phyloP scores from a whole-genome alignment of 768 basidiomycete genomes.

The Termitomyces sp. region DNA sequence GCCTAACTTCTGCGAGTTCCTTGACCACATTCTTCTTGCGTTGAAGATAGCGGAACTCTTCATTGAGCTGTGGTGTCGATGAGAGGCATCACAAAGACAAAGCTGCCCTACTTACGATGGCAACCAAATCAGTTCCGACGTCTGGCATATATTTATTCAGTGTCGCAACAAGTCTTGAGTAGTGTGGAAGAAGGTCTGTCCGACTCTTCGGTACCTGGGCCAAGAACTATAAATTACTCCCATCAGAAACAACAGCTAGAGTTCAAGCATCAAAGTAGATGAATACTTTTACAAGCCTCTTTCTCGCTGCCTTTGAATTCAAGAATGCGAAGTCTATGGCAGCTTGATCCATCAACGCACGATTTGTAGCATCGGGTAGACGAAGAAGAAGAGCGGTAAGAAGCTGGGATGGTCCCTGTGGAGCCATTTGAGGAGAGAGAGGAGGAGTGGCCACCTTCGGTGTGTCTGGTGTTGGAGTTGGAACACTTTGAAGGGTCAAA shows the following conservation, averaged over 20 bases:
- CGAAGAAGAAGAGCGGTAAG: conserved; percentile 87
- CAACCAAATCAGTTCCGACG: conserved; percentile 76
- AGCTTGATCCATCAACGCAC: conserved; percentile 84
- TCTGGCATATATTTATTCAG: conserved; percentile 93
- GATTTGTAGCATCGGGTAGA: conserved; percentile 91
- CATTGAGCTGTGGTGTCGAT: conserved; percentile 65
- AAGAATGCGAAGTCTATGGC: conserved; percentile 95
- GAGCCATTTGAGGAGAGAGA: conserved; percentile 64
- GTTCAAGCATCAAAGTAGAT: background rate
- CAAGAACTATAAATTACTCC: conserved; percentile 51
- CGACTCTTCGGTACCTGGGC: conserved; percentile 82
- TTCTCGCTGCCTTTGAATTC: conserved; percentile 95
- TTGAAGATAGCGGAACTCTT: conserved; percentile 94
- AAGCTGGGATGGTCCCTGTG: conserved; percentile 91
- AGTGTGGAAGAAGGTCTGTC: conserved; percentile 88
- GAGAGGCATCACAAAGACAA: background rate
- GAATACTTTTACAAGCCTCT: conserved; percentile 77
- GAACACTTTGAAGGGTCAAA: conserved; percentile 22
- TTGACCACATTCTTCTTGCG: conserved; percentile 90
- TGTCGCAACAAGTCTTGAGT: conserved; percentile 84
- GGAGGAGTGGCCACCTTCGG: conserved; percentile 58
- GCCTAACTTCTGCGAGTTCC: conserved; percentile 79
- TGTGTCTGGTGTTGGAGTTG: conserved; percentile 66
- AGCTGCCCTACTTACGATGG: conserved; percentile 50
- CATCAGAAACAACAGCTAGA: conserved; percentile 4